phyloP scores from a whole-genome alignment of 495 filamentous ascomycete genomes.

The Podospora conica region DNA sequence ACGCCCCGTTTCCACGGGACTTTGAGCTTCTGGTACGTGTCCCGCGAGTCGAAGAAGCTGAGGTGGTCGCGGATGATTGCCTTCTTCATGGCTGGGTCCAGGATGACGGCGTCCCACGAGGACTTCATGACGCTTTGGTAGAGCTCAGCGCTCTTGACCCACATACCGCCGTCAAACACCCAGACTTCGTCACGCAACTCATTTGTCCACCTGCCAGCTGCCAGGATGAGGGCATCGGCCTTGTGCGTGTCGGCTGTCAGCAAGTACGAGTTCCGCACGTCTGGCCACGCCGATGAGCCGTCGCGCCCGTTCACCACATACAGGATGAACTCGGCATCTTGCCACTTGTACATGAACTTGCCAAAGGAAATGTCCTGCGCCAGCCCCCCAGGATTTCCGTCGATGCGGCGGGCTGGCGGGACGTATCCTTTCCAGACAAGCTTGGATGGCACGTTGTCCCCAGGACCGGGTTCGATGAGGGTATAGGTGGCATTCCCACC shows the following conservation, averaged over 20 bases:
- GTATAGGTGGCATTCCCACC: slow-evolving; percentile 40
- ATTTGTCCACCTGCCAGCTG: slow-evolving; percentile 41
- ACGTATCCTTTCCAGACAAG: slow-evolving; percentile 41
- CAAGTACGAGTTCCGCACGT: slow-evolving; percentile 43
- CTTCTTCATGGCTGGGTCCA: slow-evolving; percentile 57
- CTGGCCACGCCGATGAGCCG: slow-evolving; percentile 28
- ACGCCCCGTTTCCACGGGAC: slow-evolving; percentile 52
- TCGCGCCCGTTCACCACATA: slow-evolving; percentile 49
- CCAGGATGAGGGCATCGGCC: slow-evolving; percentile 48
- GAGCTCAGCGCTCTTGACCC: slow-evolving; percentile 54
- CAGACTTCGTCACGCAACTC: slow-evolving; percentile 57
- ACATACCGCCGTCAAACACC: slow-evolving; percentile 55
- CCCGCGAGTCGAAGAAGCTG: slow-evolving; percentile 51
- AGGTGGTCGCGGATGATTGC: slow-evolving; percentile 52
- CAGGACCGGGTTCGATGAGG: slow-evolving; percentile 29
- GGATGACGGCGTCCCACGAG: slow-evolving; percentile 59
- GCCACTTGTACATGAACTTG: slow-evolving; percentile 48
- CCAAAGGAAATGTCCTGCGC: slow-evolving; percentile 41
- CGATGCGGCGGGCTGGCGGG: slow-evolving; percentile 46
- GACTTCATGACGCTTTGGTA: slow-evolving; percentile 50
- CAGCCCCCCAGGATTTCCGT: slow-evolving; percentile 41
- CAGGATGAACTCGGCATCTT: slow-evolving; percentile 44
- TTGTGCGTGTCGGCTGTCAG: slow-evolving; percentile 35
- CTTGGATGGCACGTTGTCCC: slow-evolving; percentile 23
- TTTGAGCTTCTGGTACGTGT: slow-evolving; percentile 49